Evolutionary conservation across 1,284 basidiomycete species (phyloP), one percentile per base, ranked within the genome.

Genomic region (Pyrrhoderma noxium): DNA sequence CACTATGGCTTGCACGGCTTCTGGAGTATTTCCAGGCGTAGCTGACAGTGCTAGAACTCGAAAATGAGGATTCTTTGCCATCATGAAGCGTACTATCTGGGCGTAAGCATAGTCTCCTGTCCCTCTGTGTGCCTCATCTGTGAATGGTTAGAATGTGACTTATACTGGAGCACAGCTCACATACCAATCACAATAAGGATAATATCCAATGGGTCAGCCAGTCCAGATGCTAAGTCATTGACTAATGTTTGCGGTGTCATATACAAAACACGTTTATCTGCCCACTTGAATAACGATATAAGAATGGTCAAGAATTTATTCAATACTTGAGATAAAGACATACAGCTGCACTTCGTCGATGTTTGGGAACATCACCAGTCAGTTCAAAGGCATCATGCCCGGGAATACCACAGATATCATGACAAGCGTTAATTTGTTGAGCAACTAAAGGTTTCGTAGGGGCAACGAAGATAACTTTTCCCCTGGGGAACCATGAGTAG

Each of bases 161-260:
- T 40, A 21, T 34, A 22, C 19, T 39, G n/a, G 7, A 46, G 37
- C 42, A 51, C 35, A 44, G 18, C 25, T 45, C 22, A 58, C 72
- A 11, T 52, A 86, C 88, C 88, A 47, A 95, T 74, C 19, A 95
- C 91, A 14, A 94, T 65, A 44, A 93, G 79, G 25, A 93, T 72
- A 21, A 95, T 82, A 59, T 92, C 88, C 38, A 73, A 67, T 0
- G 86, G 77, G 62, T 98, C 89, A 59, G 91, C 87, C 16, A 75
- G 80, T 14, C 82, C 82, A 1, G 75, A 77, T 5, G 70, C 70
- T 22, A 99, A 71, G 64, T 99, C 96, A 59, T 96, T 97, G 54
- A 90, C 74, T 21, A 99, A 76, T 0, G 95, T 98, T 64, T 99
- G 96, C 0, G 96, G 95, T 0, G 96, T 99, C 82, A 96, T 94